Evolutionary conservation across 805 yeast species (phyloP).

Genomic region (Cyberlindnera sargentensis): DNA sequence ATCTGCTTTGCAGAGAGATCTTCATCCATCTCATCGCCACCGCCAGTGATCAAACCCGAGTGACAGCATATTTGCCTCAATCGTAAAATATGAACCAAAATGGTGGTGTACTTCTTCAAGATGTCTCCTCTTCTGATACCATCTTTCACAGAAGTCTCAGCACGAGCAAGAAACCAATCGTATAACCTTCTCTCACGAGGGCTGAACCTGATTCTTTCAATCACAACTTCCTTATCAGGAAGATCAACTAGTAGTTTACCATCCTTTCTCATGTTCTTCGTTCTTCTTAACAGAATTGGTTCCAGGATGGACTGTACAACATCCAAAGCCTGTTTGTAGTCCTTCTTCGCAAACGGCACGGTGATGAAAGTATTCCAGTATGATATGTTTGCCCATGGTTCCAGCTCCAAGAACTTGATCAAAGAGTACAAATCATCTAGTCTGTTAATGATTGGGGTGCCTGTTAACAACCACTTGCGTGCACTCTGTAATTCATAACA

Average conservation of each 20-base stretch:
- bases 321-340: slow-evolving; percentile 65
- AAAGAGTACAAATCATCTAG: slow-evolving; percentile 81
- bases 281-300: slow-evolving; percentile 77
- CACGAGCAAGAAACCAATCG: slow-evolving; percentile 58
- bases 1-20: slow-evolving; percentile 25
- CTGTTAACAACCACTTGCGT: slow-evolving; percentile 82
- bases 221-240: slow-evolving; percentile 67
- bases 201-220: slow-evolving; percentile 62
- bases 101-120: slow-evolving; percentile 67
- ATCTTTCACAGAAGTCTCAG: slow-evolving; percentile 53
- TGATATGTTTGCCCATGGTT: slow-evolving; percentile 83
- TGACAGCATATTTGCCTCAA: slow-evolving; percentile 89
- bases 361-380: slow-evolving; percentile 88
- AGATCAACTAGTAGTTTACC: slow-evolving; percentile 70
- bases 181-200: slow-evolving; percentile 62
- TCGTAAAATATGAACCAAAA: slow-evolving; percentile 75
- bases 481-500: slow-evolving; percentile 56
- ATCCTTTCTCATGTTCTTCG: slow-evolving; percentile 76
- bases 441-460: slow-evolving; percentile 87
- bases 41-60: slow-evolving; percentile 51
- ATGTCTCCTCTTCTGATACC: slow-evolving; percentile 60
- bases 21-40: slow-evolving; percentile 47
- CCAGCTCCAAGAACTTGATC: slow-evolving; percentile 65
- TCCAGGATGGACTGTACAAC: slow-evolving; percentile 81
- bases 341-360: slow-evolving; percentile 70